phyloP scores from a whole-genome alignment of 2,329 filamentous ascomycete species.

The Ceratocystis diversiconidia region DNA sequence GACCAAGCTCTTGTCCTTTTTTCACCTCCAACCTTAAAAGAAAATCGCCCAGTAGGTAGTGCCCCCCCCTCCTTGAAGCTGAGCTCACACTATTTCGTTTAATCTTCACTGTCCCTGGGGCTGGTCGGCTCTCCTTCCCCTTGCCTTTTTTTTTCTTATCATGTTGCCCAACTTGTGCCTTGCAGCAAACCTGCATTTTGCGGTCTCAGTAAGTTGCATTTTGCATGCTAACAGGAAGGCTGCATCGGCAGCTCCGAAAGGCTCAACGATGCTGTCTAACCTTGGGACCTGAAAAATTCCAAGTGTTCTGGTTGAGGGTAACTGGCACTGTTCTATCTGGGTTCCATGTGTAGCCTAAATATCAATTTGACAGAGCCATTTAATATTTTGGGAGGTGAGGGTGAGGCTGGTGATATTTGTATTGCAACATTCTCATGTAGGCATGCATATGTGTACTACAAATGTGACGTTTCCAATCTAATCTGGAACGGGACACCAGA shows the following conservation, averaged over 20 bases:
- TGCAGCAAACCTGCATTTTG: constrained; percentile 1
- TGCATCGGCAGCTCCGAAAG: constrained; percentile 10
- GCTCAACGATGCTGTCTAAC: background rate
- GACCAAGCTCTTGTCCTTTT: background rate
- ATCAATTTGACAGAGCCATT: background rate
- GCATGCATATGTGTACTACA: constrained; percentile 1
- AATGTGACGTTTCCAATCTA: background rate
- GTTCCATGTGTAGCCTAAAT: background rate
- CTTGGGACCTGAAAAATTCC: background rate
- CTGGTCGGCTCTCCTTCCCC: too few species aligned
- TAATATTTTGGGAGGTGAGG: too few species aligned
- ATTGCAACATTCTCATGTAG: background rate
- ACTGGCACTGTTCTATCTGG: background rate
- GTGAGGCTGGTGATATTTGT: background rate
- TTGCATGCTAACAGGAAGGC: background rate
- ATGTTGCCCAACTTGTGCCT: constrained; percentile 7
- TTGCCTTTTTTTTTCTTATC: too few species aligned
- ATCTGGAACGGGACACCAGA: background rate
- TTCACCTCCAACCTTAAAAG: background rate
- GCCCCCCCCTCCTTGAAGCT: background rate
- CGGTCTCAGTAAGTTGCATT: background rate
- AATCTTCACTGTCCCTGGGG: background rate
- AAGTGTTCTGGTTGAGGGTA: background rate
- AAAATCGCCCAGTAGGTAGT: background rate
- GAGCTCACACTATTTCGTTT: background rate